phyloP scores from a whole-genome alignment of 805 yeast species.

The Kodamaea lidongshanica region DNA sequence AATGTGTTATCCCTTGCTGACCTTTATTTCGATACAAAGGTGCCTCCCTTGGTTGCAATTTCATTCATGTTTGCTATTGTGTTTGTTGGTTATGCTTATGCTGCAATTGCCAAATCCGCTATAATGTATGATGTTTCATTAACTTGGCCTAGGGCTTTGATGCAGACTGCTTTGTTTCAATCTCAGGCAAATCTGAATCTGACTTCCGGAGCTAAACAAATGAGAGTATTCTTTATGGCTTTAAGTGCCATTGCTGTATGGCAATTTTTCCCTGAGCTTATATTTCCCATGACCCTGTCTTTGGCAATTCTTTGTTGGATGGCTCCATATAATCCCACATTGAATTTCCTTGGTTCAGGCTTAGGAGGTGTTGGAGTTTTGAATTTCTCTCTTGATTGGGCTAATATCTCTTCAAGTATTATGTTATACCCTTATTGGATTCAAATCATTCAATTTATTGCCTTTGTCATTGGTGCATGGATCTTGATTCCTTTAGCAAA shows the following conservation, averaged over 20 bases:
- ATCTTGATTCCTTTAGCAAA: slow-evolving; percentile 41
- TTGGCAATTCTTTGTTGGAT: slow-evolving; percentile 45
- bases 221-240: slow-evolving; percentile 34
- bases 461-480: slow-evolving; percentile 46
- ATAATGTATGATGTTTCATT: slow-evolving; percentile 45
- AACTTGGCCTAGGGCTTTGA: slow-evolving; percentile 44
- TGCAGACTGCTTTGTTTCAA: slow-evolving; percentile 44
- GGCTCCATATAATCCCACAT: slow-evolving; percentile 35
- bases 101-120: slow-evolving; percentile 42
- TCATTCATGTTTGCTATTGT: slow-evolving; percentile 48
- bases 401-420: slow-evolving; percentile 45
- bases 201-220: slow-evolving; percentile 19
- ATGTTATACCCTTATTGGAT: slow-evolving; percentile 51
- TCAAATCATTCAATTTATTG: slow-evolving; percentile 42
- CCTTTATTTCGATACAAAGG: slow-evolving; percentile 33
- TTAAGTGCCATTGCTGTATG: slow-evolving; percentile 33
- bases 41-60: slow-evolving; percentile 33
- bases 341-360: slow-evolving; percentile 47
- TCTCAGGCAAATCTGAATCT: slow-evolving; percentile 20
- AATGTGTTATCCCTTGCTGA: slow-evolving; percentile 43
- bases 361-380: slow-evolving; percentile 48
- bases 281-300: slow-evolving; percentile 45
- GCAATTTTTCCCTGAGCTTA: slow-evolving; percentile 46
- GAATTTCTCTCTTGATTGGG: slow-evolving; percentile 47
- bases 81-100: slow-evolving; percentile 48